These are phyloP conservation scores for Microcyclospora pomicola DNA, from an alignment of 2,329 filamentous ascomycete genomes.

Conservation along the genomic window DNA sequence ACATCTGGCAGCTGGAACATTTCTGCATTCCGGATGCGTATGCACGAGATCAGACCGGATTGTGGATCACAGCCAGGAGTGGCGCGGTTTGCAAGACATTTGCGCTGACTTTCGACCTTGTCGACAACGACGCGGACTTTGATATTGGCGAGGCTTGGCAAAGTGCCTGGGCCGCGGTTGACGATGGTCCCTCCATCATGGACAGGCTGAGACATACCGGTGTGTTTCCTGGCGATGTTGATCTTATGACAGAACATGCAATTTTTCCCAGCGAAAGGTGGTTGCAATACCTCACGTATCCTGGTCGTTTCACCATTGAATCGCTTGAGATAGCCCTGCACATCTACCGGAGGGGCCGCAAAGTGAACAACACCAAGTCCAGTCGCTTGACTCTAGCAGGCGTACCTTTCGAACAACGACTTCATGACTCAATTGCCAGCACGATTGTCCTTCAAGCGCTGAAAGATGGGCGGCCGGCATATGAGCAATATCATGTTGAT, in stretches of 20 bases:
- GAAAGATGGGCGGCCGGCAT: conserved; percentile 54
- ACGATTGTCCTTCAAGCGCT: conserved; percentile 52
- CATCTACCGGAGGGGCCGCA: conserved; percentile 60
- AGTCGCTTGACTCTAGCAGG: conserved; percentile 21
- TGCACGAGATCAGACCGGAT: conserved; percentile 15
- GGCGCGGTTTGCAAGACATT: conserved; percentile 46
- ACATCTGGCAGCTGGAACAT: conserved; percentile 38
- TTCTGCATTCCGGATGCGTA: conserved; percentile 23
- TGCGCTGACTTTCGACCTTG: conserved; percentile 60
- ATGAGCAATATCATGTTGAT: conserved; percentile 57
- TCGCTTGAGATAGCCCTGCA: conserved; percentile 72
- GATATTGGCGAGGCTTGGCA: conserved; percentile 59
- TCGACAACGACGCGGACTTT: conserved; percentile 38
- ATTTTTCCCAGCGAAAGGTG: conserved; percentile 52
- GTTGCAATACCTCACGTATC: conserved; percentile 69
- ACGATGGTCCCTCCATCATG: conserved; percentile 27
- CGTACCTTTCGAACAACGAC: conserved; percentile 56
- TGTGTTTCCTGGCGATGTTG: conserved; percentile 24
- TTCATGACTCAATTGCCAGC: conserved; percentile 57
- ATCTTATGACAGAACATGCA: conserved; percentile 14
- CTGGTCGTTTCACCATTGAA: conserved; percentile 64
- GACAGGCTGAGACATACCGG: conserved; percentile 26
- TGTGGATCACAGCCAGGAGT: conserved; percentile 42
- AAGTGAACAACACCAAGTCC: conserved; percentile 23
- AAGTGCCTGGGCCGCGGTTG: conserved; percentile 32